These are phyloP conservation scores for Trypanosoma mega DNA, from an alignment of 208 protist genomes.

Conservation along the genomic window DNA sequence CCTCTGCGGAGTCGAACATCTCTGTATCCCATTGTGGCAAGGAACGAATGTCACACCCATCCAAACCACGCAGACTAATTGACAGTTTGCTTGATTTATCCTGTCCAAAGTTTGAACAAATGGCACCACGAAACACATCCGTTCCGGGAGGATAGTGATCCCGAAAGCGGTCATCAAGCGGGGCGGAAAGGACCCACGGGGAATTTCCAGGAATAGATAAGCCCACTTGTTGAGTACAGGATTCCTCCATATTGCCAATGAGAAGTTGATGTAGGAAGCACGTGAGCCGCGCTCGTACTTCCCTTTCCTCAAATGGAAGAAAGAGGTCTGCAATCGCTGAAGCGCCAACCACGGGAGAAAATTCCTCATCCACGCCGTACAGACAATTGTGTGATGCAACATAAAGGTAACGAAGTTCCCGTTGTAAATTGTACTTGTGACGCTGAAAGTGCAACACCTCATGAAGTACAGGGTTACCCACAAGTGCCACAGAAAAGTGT, in stretches of 20 bases:
- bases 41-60: constrained; percentile 18
- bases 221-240: constrained; percentile 8
- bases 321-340: constrained; percentile 51
- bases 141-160: constrained; percentile 58
- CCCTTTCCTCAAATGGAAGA: constrained; percentile 30
- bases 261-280: constrained; percentile 14
- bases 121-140: constrained; percentile 29
- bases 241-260: neutral
- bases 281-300: constrained; percentile 11
- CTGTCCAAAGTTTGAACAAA: neutral
- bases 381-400: constrained; percentile 66
- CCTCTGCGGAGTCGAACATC: constrained; percentile 17
- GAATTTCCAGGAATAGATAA: neutral
- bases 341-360: constrained; percentile 38
- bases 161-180: constrained; percentile 37
- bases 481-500: constrained; percentile 40
- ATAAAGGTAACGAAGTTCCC: constrained; percentile 46
- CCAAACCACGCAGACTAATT: neutral
- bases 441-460: constrained; percentile 29
- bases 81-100: neutral
- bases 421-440: constrained; percentile 34
- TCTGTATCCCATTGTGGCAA: constrained; percentile 33
- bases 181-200: constrained; percentile 35
- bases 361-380: constrained; percentile 54
- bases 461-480: constrained; percentile 15